These are phyloP conservation scores for Xylaria telfairii DNA, from an alignment of 495 filamentous ascomycete species.

Conservation along the genomic window DNA sequence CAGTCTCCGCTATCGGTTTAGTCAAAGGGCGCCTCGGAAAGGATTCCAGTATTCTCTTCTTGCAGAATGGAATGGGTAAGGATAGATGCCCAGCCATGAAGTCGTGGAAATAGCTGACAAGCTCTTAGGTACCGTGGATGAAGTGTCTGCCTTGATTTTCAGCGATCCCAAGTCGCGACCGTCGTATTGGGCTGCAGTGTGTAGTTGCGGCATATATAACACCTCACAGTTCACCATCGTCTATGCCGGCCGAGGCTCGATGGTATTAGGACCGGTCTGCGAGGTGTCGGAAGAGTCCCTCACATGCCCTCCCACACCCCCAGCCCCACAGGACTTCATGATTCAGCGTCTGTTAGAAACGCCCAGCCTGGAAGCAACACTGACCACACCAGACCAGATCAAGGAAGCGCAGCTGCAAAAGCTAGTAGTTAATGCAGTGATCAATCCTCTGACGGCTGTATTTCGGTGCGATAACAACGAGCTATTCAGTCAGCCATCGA, in stretches of 20 bases:
- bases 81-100: neutral
- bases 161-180: slow-evolving; percentile 64
- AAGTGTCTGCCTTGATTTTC: slow-evolving; percentile 66
- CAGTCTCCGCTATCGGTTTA: slow-evolving; percentile 58
- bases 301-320: slow-evolving; percentile 13
- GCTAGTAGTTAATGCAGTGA: slow-evolving; percentile 69
- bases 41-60: slow-evolving; percentile 69
- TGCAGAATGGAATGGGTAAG: slow-evolving; percentile 82
- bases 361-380: slow-evolving; percentile 40
- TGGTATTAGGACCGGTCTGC: slow-evolving; percentile 54
- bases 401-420: slow-evolving; percentile 46
- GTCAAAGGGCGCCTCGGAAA: slow-evolving; percentile 64
- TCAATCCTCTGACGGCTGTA: slow-evolving; percentile 73
- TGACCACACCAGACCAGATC: slow-evolving; percentile 45
- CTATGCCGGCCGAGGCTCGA: slow-evolving; percentile 68
- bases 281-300: slow-evolving; percentile 27
- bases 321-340: slow-evolving; percentile 26
- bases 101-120: slow-evolving; percentile 9
- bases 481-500: slow-evolving; percentile 63
- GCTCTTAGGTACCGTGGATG: slow-evolving; percentile 51
- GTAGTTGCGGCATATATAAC: slow-evolving; percentile 68
- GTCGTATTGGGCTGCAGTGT: slow-evolving; percentile 68
- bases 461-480: slow-evolving; percentile 69
- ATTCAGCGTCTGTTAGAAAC: slow-evolving; percentile 14
- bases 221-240: slow-evolving; percentile 60